Evolutionary conservation across 225 moss, liverwort and hornwort genomes (phyloP).

Genomic region (Anthoceros angustus): DNA sequence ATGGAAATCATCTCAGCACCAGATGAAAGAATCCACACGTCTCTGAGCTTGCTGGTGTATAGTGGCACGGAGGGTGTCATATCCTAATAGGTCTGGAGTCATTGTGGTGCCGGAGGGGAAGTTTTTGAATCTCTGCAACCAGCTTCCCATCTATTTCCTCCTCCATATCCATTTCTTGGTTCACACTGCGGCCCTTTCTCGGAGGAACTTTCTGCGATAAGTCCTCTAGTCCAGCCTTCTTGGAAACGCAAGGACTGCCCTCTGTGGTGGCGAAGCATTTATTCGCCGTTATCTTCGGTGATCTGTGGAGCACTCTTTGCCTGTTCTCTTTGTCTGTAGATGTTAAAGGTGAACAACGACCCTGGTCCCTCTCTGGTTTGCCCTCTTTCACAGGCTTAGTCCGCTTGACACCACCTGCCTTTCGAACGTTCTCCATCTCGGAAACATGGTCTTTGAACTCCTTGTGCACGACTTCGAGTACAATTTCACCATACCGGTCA

Average conservation of each 20-base stretch:
- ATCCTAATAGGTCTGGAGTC: background rate
- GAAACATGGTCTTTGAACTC: slow-evolving; percentile 37
- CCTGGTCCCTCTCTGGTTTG: background rate
- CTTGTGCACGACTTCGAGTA: slow-evolving; percentile 50
- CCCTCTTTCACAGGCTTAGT: background rate
- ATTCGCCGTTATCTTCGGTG: background rate
- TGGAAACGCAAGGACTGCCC: background rate
- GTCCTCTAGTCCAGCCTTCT: slow-evolving; percentile 2
- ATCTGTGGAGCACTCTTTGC: background rate
- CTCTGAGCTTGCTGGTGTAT: too few relatives aligned
- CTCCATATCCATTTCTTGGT: slow-evolving; percentile 8
- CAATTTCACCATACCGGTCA: slow-evolving; percentile 42
- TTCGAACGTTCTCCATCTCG: slow-evolving; percentile 27
- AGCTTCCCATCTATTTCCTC: slow-evolving; percentile 14
- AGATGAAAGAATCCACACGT: too few relatives aligned
- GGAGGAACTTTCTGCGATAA: too few relatives aligned
- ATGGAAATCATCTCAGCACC: too few relatives aligned
- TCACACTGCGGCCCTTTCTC: slow-evolving; percentile 10
- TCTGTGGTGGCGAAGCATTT: slow-evolving; percentile 6
- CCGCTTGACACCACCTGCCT: background rate
- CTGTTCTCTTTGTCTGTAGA: background rate
- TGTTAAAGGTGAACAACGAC: background rate
- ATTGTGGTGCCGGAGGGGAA: background rate
- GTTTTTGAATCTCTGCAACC: slow-evolving; percentile 9
- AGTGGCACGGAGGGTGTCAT: background rate